Evolutionary conservation across 169 alveolate genomes (phyloP).

Genomic region (Blepharisma undulans): DNA sequence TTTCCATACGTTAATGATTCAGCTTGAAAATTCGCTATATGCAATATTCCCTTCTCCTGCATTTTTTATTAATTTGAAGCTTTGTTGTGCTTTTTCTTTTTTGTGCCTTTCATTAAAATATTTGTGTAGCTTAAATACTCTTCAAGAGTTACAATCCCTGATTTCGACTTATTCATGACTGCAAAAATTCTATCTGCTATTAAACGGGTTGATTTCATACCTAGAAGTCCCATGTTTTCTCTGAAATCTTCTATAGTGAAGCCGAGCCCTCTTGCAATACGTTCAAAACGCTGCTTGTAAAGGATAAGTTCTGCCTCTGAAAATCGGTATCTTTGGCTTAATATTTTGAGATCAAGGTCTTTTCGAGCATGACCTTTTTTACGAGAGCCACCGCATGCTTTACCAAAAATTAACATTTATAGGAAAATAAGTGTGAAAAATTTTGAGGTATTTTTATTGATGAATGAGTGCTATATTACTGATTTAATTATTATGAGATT

Average conservation of each 20-base stretch:
- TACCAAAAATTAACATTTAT: neutral
- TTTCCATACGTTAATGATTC: conserved; percentile 25
- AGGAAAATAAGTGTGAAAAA: neutral
- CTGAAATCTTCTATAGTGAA: neutral
- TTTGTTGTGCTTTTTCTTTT: conserved; percentile 54
- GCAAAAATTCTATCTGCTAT: conserved; percentile 33
- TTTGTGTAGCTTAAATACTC: conserved; percentile 63
- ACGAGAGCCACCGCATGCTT: neutral
- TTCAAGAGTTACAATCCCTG: conserved; percentile 47
- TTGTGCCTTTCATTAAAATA: conserved; percentile 56
- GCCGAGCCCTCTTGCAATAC: conserved; percentile 1
- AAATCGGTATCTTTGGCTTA: neutral
- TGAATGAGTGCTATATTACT: neutral
- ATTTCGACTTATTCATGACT: neutral
- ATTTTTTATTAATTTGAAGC: conserved; percentile 35
- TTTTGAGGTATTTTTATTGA: neutral
- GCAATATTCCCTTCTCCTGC: neutral
- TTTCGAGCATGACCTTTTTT: neutral
- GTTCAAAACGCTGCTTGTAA: neutral
- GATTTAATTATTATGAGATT: neutral
- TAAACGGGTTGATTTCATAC: neutral
- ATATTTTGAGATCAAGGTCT: neutral
- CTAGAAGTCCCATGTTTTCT: conserved; percentile 22
- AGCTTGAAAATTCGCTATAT: neutral
- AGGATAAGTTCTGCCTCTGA: neutral